Conservation (phyloP, 306 rosid genomes). For the Rosa rugosa region DNA sequence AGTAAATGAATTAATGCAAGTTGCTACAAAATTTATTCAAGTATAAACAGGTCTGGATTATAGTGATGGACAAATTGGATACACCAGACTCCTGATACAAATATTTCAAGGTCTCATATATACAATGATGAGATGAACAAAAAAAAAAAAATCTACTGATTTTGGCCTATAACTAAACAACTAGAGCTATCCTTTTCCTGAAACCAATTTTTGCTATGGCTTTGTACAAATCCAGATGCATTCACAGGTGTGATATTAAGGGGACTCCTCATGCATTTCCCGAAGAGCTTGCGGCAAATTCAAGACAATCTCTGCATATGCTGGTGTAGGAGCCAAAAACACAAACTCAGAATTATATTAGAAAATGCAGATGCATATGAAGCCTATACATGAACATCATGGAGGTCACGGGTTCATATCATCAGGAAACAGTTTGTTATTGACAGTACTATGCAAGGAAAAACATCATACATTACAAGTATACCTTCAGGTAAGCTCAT, state of each 20-base stretch:
- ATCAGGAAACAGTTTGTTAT: background rate
- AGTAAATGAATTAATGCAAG: background rate
- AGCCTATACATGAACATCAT: slow-evolving; percentile 2
- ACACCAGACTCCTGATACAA: background rate
- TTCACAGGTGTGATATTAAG: slow-evolving; percentile 30
- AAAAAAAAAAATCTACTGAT: background rate
- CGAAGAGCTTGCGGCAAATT: slow-evolving; percentile 72
- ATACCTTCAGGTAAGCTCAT: slow-evolving; percentile 91
- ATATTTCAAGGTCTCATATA: slow-evolving; percentile 13
- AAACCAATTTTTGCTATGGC: slow-evolving; percentile 33
- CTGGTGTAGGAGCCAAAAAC: slow-evolving; percentile 41
- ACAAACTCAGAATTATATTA: slow-evolving; percentile 3
- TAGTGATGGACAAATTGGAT: background rate
- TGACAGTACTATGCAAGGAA: background rate
- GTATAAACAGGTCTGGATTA: background rate
- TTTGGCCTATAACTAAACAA: slow-evolving; percentile 17
- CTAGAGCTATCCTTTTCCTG: slow-evolving; percentile 9
- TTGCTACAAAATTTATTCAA: background rate
- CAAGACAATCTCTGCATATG: slow-evolving; percentile 88
- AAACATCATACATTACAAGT: slow-evolving; percentile 8
- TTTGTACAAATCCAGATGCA: slow-evolving; percentile 44
- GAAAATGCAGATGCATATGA: slow-evolving; percentile 14
- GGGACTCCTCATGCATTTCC: slow-evolving; percentile 45
- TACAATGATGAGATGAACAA: slow-evolving; percentile 24
- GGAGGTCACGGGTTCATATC: background rate